Conservation (phyloP, 345 rosid genomes). For the Brassica juncea region DNA sequence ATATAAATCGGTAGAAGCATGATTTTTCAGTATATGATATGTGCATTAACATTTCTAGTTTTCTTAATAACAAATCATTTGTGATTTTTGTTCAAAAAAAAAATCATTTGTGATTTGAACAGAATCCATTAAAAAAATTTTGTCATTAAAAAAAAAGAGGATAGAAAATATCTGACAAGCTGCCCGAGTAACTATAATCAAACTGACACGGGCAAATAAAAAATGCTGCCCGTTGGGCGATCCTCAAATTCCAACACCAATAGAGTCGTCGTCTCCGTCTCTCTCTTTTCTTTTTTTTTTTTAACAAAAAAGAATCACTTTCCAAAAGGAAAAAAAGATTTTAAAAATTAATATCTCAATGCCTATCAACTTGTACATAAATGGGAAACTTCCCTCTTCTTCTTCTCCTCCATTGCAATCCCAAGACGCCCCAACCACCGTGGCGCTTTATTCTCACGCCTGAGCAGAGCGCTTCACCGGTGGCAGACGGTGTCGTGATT, state of each 20-base stretch:
- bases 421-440: conserved; percentile 17
- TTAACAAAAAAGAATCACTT: no score
- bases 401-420: conserved; percentile 32
- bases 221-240: neutral
- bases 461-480: conserved; percentile 53
- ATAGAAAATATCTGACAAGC: conserved; percentile 40
- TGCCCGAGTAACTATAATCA: conserved; percentile 40
- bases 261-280: no score
- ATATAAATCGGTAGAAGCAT: neutral
- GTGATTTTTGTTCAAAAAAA: neutral
- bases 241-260: neutral
- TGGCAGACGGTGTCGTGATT: conserved; percentile 50
- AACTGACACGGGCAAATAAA: conserved; percentile 35
- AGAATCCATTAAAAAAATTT: neutral
- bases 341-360: conserved; percentile 20
- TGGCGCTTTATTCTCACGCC: conserved; percentile 40
- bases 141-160: neutral
- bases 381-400: conserved; percentile 44
- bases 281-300: no score
- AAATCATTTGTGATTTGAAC: neutral
- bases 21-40: neutral
- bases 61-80: neutral
- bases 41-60: neutral
- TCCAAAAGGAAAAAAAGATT: neutral
- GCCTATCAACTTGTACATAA: conserved; percentile 33